phyloP scores from a whole-genome alignment of 2,329 filamentous ascomycete genomes.

The Lojkania enalia region DNA sequence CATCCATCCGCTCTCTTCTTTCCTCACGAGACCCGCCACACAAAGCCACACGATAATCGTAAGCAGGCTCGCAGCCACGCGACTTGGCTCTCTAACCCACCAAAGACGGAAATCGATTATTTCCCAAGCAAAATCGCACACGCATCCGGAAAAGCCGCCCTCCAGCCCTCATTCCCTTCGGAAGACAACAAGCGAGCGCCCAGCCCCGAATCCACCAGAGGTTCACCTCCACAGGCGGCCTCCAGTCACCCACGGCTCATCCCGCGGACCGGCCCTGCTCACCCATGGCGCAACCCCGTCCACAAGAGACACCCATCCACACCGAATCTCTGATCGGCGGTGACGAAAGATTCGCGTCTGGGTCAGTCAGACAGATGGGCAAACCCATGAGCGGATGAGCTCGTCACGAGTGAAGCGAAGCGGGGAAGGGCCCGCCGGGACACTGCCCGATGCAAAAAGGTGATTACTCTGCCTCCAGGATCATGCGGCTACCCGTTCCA shows the following conservation, averaged over 20 bases:
- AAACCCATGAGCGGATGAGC: too few relatives aligned
- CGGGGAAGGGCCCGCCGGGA: not conserved
- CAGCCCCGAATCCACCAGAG: not conserved
- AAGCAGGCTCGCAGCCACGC: too few relatives aligned
- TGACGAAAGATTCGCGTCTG: not conserved
- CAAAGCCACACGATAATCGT: too few relatives aligned
- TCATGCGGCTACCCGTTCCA: slow-evolving; percentile 13
- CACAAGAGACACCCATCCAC: not conserved
- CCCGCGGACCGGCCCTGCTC: slow-evolving; percentile 6
- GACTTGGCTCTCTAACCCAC: too few relatives aligned
- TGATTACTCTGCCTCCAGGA: too few relatives aligned
- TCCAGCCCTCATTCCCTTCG: not conserved
- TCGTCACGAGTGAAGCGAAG: not conserved
- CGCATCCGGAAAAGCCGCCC: too few relatives aligned
- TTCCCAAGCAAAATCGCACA: too few relatives aligned
- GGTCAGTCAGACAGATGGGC: too few relatives aligned
- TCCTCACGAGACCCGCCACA: too few relatives aligned
- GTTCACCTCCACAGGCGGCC: not conserved
- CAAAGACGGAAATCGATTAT: too few relatives aligned
- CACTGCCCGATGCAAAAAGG: not conserved
- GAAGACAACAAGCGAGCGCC: not conserved
- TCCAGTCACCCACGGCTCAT: slow-evolving; percentile 12
- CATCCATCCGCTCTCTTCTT: too few relatives aligned
- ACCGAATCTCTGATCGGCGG: not conserved
- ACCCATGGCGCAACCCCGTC: not conserved